A percentile compares a stretch with the other conserved stretches of the same genome.
Conservation (phyloP, 2,329 filamentous ascomycete species). For the Ceratocystiopsis brevicomis region DNA sequence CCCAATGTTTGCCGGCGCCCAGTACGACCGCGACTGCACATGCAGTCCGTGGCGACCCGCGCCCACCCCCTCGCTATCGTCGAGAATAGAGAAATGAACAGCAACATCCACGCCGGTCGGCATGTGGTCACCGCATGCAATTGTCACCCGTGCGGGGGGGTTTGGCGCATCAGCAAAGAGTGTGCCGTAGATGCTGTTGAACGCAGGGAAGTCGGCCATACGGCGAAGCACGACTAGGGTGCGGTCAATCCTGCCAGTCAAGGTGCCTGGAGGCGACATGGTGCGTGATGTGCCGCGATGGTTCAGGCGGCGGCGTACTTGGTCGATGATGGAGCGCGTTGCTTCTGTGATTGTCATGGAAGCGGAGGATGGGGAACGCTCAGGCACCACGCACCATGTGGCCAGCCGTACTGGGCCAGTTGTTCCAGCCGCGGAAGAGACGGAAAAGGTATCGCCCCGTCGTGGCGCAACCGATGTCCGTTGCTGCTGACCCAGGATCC, state of each 20-base stretch:
- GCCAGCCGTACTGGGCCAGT: background rate
- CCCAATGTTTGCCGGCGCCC: constrained; percentile 94
- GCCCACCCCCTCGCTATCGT: constrained; percentile 10
- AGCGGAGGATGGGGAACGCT: constrained; percentile 6
- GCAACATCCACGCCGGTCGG: constrained; percentile 40
- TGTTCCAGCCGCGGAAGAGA: background rate
- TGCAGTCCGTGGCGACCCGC: constrained; percentile 47
- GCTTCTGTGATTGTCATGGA: constrained; percentile 23
- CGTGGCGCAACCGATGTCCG: no score
- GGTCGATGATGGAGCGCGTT: constrained; percentile 26
- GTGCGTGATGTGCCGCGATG: background rate
- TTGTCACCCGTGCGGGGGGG: constrained; percentile 68
- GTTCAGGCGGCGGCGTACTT: constrained; percentile 24
- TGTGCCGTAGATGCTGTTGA: constrained; percentile 59
- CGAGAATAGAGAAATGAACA: constrained; percentile 20
- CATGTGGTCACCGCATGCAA: constrained; percentile 54
- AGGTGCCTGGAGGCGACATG: background rate
- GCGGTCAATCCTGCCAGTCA: constrained; percentile 29
- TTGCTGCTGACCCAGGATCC: no score
- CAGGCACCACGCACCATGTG: constrained; percentile 15
- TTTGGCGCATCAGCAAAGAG: constrained; percentile 55
- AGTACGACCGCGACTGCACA: constrained; percentile 86
- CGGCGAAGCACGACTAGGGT: constrained; percentile 51
- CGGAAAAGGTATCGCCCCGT: no score
- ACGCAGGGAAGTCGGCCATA: constrained; percentile 58